Conservation (phyloP, 169 alveolate species). For the Babesia bigemina region DNA sequence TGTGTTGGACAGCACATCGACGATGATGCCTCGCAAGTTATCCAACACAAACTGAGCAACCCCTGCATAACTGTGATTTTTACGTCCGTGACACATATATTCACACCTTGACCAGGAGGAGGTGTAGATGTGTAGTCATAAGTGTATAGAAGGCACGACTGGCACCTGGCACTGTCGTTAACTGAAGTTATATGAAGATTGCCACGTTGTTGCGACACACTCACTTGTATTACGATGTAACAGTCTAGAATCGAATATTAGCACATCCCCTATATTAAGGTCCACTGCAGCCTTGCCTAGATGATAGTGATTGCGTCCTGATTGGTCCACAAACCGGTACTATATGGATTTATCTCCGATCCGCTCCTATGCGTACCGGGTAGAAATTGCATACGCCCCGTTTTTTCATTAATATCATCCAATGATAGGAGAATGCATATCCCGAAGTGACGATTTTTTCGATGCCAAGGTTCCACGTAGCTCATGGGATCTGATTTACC, state of each 20-base stretch:
- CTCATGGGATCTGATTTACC: constrained; percentile 52
- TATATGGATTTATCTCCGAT: constrained; percentile 13
- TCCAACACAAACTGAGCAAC: constrained; percentile 30
- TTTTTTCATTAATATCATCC: constrained; percentile 35
- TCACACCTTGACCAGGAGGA: constrained; percentile 69
- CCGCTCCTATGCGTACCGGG: constrained; percentile 47
- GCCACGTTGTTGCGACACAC: background rate
- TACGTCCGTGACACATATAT: no score
- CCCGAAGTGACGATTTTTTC: constrained; percentile 51
- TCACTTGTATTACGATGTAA: constrained; percentile 63
- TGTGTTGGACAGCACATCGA: constrained; percentile 6
- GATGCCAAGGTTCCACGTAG: constrained; percentile 64
- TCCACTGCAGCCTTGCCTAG: constrained; percentile 65
- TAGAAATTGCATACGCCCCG: constrained; percentile 59
- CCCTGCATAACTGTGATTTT: constrained; percentile 26
- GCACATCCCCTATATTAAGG: constrained; percentile 55
- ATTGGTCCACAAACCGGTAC: constrained; percentile 11
- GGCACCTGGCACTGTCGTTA: constrained; percentile 58
- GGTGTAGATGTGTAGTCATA: constrained; percentile 60
- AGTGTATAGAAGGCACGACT: constrained; percentile 36
- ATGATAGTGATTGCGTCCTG: background rate
- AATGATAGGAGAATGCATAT: constrained; percentile 41
- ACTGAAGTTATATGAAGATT: constrained; percentile 11
- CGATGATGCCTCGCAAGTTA: constrained; percentile 39
- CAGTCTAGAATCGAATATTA: constrained; percentile 53